Conservation (phyloP, 768 basidiomycete species). For the Exidia glandulosa region DNA sequence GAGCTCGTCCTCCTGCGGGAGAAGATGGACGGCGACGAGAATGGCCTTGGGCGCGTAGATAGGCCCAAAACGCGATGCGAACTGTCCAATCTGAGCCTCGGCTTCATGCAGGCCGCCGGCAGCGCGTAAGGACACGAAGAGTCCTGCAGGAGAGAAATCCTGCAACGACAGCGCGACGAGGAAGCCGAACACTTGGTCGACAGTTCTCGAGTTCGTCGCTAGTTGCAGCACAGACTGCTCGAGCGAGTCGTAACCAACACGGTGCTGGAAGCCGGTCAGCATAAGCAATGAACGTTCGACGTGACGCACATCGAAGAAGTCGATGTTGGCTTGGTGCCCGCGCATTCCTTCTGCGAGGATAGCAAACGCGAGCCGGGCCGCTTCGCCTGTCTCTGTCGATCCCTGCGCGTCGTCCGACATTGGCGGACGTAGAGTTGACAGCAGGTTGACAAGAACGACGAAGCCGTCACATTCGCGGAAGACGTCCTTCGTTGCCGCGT, state of each 20-base stretch:
- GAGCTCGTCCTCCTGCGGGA: conserved; percentile 20
- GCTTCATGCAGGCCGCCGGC: neutral
- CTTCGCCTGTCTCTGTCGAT: conserved; percentile 34
- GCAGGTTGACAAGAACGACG: conserved; percentile 57
- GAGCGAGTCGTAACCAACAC: conserved; percentile 57
- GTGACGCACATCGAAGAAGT: conserved; percentile 54
- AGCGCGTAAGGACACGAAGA: conserved; percentile 39
- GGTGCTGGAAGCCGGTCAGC: conserved; percentile 22
- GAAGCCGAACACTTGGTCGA: conserved; percentile 51
- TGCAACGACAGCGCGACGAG: conserved; percentile 56
- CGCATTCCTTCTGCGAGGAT: conserved; percentile 55
- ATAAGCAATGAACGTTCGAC: neutral
- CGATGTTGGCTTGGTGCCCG: conserved; percentile 41
- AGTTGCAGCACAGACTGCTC: conserved; percentile 47
- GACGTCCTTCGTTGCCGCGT: conserved; percentile 53
- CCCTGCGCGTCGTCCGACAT: conserved; percentile 9
- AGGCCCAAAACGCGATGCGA: conserved; percentile 28
- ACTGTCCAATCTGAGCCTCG: conserved; percentile 26
- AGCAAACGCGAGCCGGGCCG: conserved; percentile 48
- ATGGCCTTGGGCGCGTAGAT: conserved; percentile 55
- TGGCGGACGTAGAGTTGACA: conserved; percentile 44
- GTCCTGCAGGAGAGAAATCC: conserved; percentile 45
- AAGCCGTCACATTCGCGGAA: conserved; percentile 81
- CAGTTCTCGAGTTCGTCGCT: conserved; percentile 32
- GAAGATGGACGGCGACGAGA: conserved; percentile 43